These are phyloP conservation scores for Irpex lacteus DNA, from an alignment of 1,284 basidiomycete genomes.

Conservation along the genomic window DNA sequence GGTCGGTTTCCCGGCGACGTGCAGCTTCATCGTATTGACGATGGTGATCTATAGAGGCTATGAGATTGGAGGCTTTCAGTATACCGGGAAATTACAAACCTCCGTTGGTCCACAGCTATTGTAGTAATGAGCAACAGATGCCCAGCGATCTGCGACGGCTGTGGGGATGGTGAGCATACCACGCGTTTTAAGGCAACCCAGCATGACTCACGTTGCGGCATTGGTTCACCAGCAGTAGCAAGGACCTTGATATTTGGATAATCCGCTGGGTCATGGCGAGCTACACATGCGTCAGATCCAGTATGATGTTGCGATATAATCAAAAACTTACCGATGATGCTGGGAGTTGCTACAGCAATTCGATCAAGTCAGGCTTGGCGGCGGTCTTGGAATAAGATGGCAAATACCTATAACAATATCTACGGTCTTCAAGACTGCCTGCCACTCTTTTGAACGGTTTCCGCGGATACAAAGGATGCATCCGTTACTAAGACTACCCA, in stretches of 20 bases:
- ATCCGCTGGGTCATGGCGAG: slow-evolving; percentile 48
- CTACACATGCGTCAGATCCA: slow-evolving; percentile 15
- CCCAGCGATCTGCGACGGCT: slow-evolving; percentile 59
- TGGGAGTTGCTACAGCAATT: slow-evolving; percentile 24
- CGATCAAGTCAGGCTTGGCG: slow-evolving; percentile 28
- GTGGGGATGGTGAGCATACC: slow-evolving; percentile 9
- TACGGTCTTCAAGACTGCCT: slow-evolving; percentile 51
- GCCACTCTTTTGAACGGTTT: slow-evolving; percentile 55
- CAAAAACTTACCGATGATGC: slow-evolving; percentile 39
- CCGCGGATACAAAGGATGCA: slow-evolving; percentile 54
- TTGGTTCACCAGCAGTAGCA: slow-evolving; percentile 61
- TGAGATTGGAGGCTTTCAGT: neutral
- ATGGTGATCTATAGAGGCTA: slow-evolving; percentile 45
- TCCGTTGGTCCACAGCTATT: slow-evolving; percentile 51
- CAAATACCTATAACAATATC: slow-evolving; percentile 52
- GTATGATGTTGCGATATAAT: neutral
- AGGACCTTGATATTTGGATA: slow-evolving; percentile 57
- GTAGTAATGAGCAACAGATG: slow-evolving; percentile 37
- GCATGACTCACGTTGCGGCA: slow-evolving; percentile 43
- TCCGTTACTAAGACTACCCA: slow-evolving; percentile 54
- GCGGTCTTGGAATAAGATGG: neutral
- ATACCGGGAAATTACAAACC: slow-evolving; percentile 26
- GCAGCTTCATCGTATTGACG: slow-evolving; percentile 54
- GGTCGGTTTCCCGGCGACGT: slow-evolving; percentile 39
- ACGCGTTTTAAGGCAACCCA: neutral